Conservation (phyloP, 2,329 filamentous ascomycete species). For the Exophiala mesophila region DNA sequence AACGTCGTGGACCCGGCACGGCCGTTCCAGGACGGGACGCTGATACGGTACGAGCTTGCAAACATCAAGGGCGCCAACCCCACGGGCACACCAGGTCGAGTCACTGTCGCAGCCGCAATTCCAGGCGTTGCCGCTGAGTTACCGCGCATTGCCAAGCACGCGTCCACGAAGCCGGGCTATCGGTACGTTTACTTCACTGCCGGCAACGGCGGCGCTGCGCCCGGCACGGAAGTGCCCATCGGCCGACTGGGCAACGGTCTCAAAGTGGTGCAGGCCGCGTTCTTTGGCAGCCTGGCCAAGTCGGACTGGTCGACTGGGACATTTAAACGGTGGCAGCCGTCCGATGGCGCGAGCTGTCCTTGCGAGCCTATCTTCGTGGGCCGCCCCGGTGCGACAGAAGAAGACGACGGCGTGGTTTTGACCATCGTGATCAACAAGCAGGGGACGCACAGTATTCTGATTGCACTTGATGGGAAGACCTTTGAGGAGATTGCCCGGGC, state of each 20-base stretch:
- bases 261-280: neutral
- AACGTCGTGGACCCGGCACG: neutral
- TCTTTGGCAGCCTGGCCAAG: neutral
- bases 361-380: neutral
- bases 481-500: neutral
- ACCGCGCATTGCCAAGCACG: neutral
- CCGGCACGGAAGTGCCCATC: neutral
- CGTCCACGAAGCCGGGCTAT: neutral
- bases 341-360: neutral
- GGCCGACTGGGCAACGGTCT: neutral
- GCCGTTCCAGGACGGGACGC: neutral
- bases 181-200: neutral
- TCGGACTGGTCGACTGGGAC: neutral
- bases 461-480: neutral
- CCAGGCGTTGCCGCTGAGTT: neutral
- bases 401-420: neutral
- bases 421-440: neutral
- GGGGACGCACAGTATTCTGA: neutral
- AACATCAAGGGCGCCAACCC: neutral
- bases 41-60: neutral
- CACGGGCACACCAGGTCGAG: neutral
- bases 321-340: neutral
- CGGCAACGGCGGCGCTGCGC: neutral
- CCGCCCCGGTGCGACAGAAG: neutral
- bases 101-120: neutral